Percentiles rank a stretch among this genome's conserved stretches.
Evolutionary conservation across 129 eudicot genomes (phyloP).

Genomic region (Flaveria ramosissima): DNA sequence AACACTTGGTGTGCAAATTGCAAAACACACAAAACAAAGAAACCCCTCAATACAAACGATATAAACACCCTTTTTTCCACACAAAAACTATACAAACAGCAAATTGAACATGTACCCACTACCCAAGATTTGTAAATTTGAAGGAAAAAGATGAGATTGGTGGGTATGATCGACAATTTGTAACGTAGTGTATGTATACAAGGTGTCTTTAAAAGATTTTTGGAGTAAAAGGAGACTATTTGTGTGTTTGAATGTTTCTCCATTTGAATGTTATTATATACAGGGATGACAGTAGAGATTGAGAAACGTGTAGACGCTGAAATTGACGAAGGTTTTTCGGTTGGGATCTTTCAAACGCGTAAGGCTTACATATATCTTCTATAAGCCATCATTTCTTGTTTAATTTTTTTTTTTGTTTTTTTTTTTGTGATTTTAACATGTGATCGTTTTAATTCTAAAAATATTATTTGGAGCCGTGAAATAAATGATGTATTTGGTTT

Average conservation of each 20-base stretch:
- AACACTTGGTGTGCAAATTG: slow-evolving; percentile 32
- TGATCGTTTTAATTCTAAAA: background rate
- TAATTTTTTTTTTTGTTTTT: too few relatives aligned
- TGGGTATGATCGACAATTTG: slow-evolving; percentile 25
- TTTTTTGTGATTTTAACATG: slow-evolving; percentile 11
- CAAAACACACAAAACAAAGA: background rate
- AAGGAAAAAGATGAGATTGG: slow-evolving; percentile 4
- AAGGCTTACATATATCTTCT: slow-evolving; percentile 22
- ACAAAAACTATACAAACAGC: background rate
- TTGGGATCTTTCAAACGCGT: slow-evolving; percentile 44
- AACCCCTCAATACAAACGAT: background rate
- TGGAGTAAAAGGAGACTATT: slow-evolving; percentile 17
- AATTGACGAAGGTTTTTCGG: slow-evolving; percentile 52
- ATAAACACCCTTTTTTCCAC: background rate
- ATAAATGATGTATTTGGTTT: too few relatives aligned
- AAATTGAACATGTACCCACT: background rate
- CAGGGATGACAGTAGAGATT: slow-evolving; percentile 1
- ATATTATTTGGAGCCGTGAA: background rate
- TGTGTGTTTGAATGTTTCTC: slow-evolving; percentile 32
- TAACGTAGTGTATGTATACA: slow-evolving; percentile 7
- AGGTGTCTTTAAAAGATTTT: slow-evolving; percentile 13
- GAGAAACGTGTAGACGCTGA: slow-evolving; percentile 29
- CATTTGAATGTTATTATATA: background rate
- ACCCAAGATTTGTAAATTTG: background rate
- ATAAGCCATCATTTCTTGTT: background rate